Conservation (phyloP, 768 basidiomycete genomes). For the Phlebiopsis flavidoalba region DNA sequence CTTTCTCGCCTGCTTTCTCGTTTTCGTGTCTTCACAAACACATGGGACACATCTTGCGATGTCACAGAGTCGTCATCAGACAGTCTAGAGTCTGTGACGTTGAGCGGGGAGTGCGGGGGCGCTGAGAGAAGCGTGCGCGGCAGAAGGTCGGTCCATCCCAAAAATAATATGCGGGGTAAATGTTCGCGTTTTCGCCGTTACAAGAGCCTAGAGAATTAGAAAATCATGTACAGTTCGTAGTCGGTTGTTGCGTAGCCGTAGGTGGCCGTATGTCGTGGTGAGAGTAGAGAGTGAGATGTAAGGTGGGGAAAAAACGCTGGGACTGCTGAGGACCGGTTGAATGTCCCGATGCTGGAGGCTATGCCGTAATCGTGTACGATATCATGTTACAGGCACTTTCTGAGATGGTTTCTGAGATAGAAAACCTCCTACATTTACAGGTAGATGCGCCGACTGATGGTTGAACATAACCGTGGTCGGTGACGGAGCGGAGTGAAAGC, state of each 20-base stretch:
- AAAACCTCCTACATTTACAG: no score
- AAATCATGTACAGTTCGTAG: not conserved
- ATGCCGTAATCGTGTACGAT: no score
- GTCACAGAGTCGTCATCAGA: not conserved
- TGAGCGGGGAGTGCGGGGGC: not conserved
- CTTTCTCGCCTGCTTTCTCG: slow-evolving; percentile 4
- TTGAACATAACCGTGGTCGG: no score
- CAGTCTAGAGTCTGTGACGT: not conserved
- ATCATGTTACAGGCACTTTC: no score
- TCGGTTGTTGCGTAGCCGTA: not conserved
- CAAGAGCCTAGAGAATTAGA: not conserved
- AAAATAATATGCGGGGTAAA: not conserved
- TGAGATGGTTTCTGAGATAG: no score
- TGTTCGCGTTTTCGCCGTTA: not conserved
- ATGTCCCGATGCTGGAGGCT: no score
- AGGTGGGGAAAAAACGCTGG: no score
- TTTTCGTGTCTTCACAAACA: not conserved
- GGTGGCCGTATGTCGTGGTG: not conserved
- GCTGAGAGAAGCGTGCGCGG: not conserved
- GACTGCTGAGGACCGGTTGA: no score
- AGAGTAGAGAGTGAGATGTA: not conserved
- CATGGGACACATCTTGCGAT: not conserved
- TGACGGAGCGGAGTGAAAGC: no score
- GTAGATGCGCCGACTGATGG: no score
- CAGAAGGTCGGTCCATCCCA: not conserved